A percentile compares a stretch with the other conserved stretches of the same genome.
phyloP scores from a whole-genome alignment of 192 early-diverging fungal species.

The Mortierella antarctica region DNA sequence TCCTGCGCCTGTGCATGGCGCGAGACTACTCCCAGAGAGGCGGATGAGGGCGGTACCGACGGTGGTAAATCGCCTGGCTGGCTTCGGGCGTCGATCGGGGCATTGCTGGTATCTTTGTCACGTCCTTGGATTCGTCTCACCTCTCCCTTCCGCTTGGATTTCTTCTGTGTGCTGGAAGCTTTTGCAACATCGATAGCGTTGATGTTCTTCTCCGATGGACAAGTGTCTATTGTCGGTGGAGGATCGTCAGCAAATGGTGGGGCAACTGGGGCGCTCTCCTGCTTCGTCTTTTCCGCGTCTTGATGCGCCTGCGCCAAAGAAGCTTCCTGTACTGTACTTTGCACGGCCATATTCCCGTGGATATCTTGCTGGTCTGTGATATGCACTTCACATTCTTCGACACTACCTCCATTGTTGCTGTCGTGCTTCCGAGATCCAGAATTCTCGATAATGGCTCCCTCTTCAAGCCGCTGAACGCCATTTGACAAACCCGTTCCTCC shows the following conservation, averaged over 20 bases:
- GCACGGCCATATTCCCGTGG: neutral
- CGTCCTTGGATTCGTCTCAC: neutral
- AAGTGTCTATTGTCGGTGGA: too few relatives aligned
- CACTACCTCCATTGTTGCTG: neutral
- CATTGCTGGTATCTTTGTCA: neutral
- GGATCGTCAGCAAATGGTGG: too few relatives aligned
- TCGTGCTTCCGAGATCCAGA: neutral
- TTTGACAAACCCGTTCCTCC: too few relatives aligned
- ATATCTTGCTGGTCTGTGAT: neutral
- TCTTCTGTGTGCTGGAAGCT: too few relatives aligned
- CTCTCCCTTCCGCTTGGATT: too few relatives aligned
- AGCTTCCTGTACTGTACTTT: neutral
- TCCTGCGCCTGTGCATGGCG: conserved; percentile 1
- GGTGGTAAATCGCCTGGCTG: neutral
- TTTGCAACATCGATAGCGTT: neutral
- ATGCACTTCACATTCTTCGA: neutral
- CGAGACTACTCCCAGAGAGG: conserved; percentile 4
- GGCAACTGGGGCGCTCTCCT: neutral
- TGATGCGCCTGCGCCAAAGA: neutral
- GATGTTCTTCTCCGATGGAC: neutral
- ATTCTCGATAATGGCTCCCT: neutral
- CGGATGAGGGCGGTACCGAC: neutral
- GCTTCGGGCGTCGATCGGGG: neutral
- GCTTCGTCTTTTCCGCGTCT: neutral
- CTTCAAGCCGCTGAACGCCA: neutral